Percentiles rank a stretch among this genome's conserved stretches.
phyloP scores from a whole-genome alignment of 2,329 filamentous ascomycete genomes.

The Fusarium sp. region DNA sequence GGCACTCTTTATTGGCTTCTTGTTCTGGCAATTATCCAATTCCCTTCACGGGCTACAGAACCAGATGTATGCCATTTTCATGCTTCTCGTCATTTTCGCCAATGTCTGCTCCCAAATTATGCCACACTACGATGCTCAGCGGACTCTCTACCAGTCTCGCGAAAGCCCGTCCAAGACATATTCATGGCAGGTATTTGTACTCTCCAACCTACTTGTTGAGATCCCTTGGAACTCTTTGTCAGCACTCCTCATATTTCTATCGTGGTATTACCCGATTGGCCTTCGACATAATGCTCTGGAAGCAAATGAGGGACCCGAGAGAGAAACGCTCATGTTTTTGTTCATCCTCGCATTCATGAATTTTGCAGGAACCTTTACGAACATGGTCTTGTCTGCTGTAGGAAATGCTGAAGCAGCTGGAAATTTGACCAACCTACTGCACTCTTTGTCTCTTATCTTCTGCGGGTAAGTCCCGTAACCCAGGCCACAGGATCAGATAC shows the following conservation, averaged over 20 bases:
- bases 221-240: constrained; percentile 76
- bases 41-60: constrained; percentile 77
- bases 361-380: constrained; percentile 74
- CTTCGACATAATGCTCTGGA: constrained; percentile 69
- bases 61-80: constrained; percentile 75
- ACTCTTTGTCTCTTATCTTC: constrained; percentile 67
- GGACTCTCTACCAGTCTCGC: constrained; percentile 75
- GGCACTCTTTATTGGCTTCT: constrained; percentile 66
- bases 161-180: constrained; percentile 77
- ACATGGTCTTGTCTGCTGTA: constrained; percentile 72
- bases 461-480: constrained; percentile 21
- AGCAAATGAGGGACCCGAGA: constrained; percentile 62
- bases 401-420: constrained; percentile 74
- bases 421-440: constrained; percentile 74
- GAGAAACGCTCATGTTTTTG: constrained; percentile 73
- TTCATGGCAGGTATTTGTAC: constrained; percentile 74
- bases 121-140: constrained; percentile 77
- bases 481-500: neutral
- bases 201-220: constrained; percentile 76
- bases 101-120: constrained; percentile 53
- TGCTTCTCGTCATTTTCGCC: constrained; percentile 58
- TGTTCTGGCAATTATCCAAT: constrained; percentile 68
- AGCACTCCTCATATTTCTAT: constrained; percentile 73
- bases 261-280: constrained; percentile 78
- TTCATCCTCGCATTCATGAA: constrained; percentile 73